These are phyloP conservation scores for Monosporascus sp. DNA, from an alignment of 2,329 filamentous ascomycete species.

Conservation along the genomic window DNA sequence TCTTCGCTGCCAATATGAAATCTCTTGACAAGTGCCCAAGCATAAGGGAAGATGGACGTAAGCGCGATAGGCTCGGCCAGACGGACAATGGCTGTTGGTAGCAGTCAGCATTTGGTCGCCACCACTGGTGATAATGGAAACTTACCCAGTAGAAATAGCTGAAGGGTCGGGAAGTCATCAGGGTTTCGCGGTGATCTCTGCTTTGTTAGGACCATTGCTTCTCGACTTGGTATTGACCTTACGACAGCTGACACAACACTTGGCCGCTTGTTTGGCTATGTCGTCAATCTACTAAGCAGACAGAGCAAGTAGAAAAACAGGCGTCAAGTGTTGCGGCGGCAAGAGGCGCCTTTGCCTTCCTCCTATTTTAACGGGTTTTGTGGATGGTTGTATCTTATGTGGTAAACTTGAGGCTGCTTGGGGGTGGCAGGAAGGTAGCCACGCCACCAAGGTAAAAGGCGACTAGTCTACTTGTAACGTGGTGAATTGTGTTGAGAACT, in stretches of 20 bases:
- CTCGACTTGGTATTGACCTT: slow-evolving; percentile 34
- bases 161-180: slow-evolving; percentile 72
- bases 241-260: slow-evolving; percentile 38
- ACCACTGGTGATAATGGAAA: slow-evolving; percentile 7
- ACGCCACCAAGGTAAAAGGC: neutral
- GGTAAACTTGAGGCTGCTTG: neutral
- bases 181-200: slow-evolving; percentile 51
- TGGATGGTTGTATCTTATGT: neutral
- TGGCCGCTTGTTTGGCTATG: slow-evolving; percentile 10
- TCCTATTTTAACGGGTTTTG: neutral
- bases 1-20: slow-evolving; percentile 65
- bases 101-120: slow-evolving; percentile 3
- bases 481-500: neutral
- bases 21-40: slow-evolving; percentile 74
- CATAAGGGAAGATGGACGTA: slow-evolving; percentile 90
- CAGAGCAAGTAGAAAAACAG: slow-evolving; percentile 10
- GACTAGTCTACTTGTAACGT: neutral
- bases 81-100: slow-evolving; percentile 71
- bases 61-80: slow-evolving; percentile 89
- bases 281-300: slow-evolving; percentile 3
- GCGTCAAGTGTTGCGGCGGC: slow-evolving; percentile 14
- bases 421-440: neutral
- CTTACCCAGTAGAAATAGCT: slow-evolving; percentile 81
- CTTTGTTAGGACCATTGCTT: slow-evolving; percentile 48
- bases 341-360: slow-evolving; percentile 11